Percentiles rank a stretch among this genome's conserved stretches.
phyloP scores from a whole-genome alignment of 2,329 filamentous ascomycete genomes.

The Chalaropsis ovoidea region DNA sequence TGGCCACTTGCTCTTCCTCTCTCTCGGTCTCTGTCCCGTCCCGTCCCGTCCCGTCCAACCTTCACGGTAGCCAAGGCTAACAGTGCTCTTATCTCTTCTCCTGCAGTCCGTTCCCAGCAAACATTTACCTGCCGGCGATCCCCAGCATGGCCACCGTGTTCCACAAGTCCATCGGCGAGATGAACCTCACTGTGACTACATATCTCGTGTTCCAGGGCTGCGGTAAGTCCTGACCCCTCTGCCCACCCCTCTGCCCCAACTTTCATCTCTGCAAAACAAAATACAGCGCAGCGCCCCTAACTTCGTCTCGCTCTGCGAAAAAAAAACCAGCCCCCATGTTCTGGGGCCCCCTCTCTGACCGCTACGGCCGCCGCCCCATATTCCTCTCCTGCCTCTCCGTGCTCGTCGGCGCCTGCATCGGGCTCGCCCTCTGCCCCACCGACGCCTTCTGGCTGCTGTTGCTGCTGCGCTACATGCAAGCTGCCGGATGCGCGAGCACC shows the following conservation, averaged over 20 bases:
- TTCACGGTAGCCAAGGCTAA: not conserved
- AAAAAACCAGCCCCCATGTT: constrained; percentile 31
- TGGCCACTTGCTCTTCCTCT: not conserved
- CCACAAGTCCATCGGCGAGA: constrained; percentile 29
- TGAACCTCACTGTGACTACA: constrained; percentile 32
- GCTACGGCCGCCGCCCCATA: constrained; percentile 31
- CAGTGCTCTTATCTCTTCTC: not conserved
- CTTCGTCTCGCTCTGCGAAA: not conserved
- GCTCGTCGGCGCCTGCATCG: constrained; percentile 31
- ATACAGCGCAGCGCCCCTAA: not conserved
- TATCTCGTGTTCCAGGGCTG: constrained; percentile 32
- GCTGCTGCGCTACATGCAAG: constrained; percentile 31
- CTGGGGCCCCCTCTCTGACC: constrained; percentile 33
- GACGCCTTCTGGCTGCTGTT: constrained; percentile 32
- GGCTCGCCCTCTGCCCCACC: constrained; percentile 31
- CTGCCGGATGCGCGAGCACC: constrained; percentile 32
- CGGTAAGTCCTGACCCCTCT: constrained; percentile 18
- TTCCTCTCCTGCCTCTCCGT: constrained; percentile 31
- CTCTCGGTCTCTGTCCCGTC: not conserved
- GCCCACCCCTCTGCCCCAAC: not conserved
- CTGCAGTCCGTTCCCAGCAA: constrained; percentile 31
- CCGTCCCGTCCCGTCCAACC: not conserved
- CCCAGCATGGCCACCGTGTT: constrained; percentile 30
- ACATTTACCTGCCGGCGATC: constrained; percentile 33
- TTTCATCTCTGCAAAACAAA: not conserved